A percentile compares a stretch with the other conserved stretches of the same genome.
These are phyloP conservation scores for Lachancea quebecensis DNA, from an alignment of 805 yeast species.

Conservation along the genomic window DNA sequence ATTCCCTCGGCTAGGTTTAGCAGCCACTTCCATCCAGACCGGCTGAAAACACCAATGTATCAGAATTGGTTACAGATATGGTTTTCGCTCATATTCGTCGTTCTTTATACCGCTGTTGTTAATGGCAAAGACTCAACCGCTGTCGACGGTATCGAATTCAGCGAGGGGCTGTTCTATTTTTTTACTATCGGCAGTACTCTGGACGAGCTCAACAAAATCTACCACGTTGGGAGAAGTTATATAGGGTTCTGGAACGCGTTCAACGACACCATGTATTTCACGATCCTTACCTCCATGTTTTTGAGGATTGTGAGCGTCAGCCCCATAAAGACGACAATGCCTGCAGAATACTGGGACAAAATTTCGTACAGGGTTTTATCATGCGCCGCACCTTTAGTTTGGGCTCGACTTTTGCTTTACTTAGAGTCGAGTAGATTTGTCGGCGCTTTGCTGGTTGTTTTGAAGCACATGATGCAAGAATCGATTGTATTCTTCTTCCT, in stretches of 20 bases:
- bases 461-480: slow-evolving; percentile 82
- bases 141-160: slow-evolving; percentile 34
- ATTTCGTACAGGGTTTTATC: slow-evolving; percentile 65
- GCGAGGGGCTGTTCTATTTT: slow-evolving; percentile 53
- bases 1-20: slow-evolving; percentile 47
- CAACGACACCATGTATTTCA: slow-evolving; percentile 59
- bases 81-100: slow-evolving; percentile 57
- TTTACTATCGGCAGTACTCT: slow-evolving; percentile 60
- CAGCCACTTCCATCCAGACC: slow-evolving; percentile 70
- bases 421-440: slow-evolving; percentile 76
- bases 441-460: slow-evolving; percentile 82
- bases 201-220: slow-evolving; percentile 65
- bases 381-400: slow-evolving; percentile 79
- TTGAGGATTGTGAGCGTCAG: slow-evolving; percentile 41
- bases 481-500: slow-evolving; percentile 76
- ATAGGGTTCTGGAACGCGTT: slow-evolving; percentile 74
- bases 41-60: slow-evolving; percentile 79
- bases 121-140: slow-evolving; percentile 42
- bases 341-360: slow-evolving; percentile 38
- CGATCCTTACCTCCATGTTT: slow-evolving; percentile 46
- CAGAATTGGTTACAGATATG: slow-evolving; percentile 68
- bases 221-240: slow-evolving; percentile 68
- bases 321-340: slow-evolving; percentile 21
- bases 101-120: slow-evolving; percentile 55
- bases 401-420: slow-evolving; percentile 70